Evolutionary conservation across 2,329 filamentous ascomycete genomes (phyloP).

Genomic region (Botryotinia convoluta): DNA sequence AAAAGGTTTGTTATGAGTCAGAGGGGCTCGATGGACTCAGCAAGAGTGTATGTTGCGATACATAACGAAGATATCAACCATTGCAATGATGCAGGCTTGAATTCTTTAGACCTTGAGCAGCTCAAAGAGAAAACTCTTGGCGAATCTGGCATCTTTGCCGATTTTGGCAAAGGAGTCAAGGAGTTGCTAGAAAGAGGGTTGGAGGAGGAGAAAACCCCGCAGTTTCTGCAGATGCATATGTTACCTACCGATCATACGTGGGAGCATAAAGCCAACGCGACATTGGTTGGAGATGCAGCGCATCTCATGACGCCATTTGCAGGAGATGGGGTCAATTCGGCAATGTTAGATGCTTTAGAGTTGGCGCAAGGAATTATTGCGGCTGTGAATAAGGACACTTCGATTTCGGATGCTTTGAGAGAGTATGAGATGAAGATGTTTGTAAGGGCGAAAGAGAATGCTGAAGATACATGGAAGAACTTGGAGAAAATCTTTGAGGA

Average conservation of each 20-base stretch:
- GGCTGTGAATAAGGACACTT: not conserved
- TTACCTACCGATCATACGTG: conserved; percentile 23
- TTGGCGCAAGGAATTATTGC: conserved; percentile 26
- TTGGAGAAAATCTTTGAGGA: conserved; percentile 23
- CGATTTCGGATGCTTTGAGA: conserved; percentile 26
- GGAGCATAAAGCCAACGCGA: conserved; percentile 39
- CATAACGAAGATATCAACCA: conserved; percentile 3
- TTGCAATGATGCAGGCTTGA: conserved; percentile 10
- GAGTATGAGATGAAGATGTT: conserved; percentile 32
- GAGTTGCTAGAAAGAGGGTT: conserved; percentile 17
- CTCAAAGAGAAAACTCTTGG: conserved; percentile 19
- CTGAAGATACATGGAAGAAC: conserved; percentile 20
- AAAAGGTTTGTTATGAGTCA: conserved; percentile 23
- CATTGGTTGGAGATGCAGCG: conserved; percentile 51
- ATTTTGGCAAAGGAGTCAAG: conserved; percentile 9
- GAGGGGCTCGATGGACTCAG: conserved; percentile 21
- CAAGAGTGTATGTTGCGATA: conserved; percentile 25
- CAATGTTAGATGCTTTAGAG: conserved; percentile 42
- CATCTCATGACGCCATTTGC: conserved; percentile 49
- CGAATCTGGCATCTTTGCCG: conserved; percentile 8
- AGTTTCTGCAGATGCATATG: conserved; percentile 19
- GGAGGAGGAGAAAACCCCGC: conserved; percentile 6
- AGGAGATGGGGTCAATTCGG: conserved; percentile 44
- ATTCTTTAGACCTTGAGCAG: not conserved
- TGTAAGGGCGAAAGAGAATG: conserved; percentile 19